A percentile compares a stretch with the other conserved stretches of the same genome.
Conservation (phyloP, 495 filamentous ascomycete genomes). For the Aspergillus panamensis region DNA sequence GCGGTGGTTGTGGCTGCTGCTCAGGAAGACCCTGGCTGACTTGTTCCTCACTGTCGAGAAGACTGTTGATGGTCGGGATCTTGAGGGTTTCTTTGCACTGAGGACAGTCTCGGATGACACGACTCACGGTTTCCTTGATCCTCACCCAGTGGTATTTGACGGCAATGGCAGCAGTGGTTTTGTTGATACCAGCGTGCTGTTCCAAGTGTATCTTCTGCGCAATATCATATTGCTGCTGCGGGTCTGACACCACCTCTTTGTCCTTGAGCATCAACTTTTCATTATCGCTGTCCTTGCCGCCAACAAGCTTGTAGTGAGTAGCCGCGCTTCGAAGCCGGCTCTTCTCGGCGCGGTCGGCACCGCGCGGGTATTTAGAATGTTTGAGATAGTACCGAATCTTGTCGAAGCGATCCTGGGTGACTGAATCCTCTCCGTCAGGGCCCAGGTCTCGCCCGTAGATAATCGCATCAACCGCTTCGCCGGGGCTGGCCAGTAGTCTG, state of each 20-base stretch:
- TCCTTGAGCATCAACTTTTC: slow-evolving; percentile 94
- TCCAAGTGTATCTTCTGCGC: slow-evolving; percentile 68
- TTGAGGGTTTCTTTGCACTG: slow-evolving; percentile 85
- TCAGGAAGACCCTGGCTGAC: slow-evolving; percentile 24
- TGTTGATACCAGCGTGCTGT: slow-evolving; percentile 95
- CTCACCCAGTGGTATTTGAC: slow-evolving; percentile 97
- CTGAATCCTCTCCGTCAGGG: slow-evolving; percentile 74
- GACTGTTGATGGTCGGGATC: slow-evolving; percentile 35
- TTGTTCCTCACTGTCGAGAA: slow-evolving; percentile 27
- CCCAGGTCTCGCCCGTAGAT: slow-evolving; percentile 91
- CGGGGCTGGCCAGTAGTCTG: slow-evolving; percentile 75
- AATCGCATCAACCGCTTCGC: slow-evolving; percentile 85
- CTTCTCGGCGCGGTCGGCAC: slow-evolving; percentile 94
- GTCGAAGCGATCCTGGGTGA: slow-evolving; percentile 95
- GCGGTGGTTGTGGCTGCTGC: neutral
- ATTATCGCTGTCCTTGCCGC: slow-evolving; percentile 45
- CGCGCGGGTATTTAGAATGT: slow-evolving; percentile 87
- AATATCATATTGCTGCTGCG: slow-evolving; percentile 88
- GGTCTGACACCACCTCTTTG: slow-evolving; percentile 94
- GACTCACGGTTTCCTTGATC: slow-evolving; percentile 95
- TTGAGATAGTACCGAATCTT: slow-evolving; percentile 98
- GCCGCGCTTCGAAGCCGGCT: slow-evolving; percentile 87
- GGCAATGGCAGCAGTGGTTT: slow-evolving; percentile 91
- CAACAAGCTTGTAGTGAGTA: slow-evolving; percentile 84
- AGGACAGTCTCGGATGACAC: slow-evolving; percentile 86